These are phyloP conservation scores for Pichia deserticola DNA, from an alignment of 805 yeast species.

Conservation along the genomic window DNA sequence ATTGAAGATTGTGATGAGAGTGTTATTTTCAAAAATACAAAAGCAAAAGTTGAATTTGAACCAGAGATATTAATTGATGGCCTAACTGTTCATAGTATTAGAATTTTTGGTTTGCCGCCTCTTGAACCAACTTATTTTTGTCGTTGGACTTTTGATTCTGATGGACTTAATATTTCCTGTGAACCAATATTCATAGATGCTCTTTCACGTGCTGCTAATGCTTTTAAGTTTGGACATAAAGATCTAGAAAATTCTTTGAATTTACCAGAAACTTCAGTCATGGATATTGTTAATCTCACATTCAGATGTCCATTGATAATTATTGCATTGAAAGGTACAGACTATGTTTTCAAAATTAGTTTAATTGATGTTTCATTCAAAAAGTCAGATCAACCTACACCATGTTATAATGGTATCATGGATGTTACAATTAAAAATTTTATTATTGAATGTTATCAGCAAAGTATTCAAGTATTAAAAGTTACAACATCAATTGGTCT, in stretches of 20 bases:
- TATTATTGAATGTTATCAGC: constrained; percentile 17
- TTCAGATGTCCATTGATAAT: constrained; percentile 44
- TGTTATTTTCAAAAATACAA: constrained; percentile 22
- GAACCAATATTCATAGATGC: constrained; percentile 38
- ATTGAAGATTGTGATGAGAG: constrained; percentile 20
- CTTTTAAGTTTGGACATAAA: constrained; percentile 53
- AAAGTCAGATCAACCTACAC: constrained; percentile 65
- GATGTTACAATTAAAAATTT: constrained; percentile 46
- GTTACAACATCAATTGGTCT: constrained; percentile 51
- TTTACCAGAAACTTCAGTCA: constrained; percentile 44
- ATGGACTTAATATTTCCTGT: constrained; percentile 48
- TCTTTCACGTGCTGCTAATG: constrained; percentile 34
- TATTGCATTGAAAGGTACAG: constrained; percentile 34
- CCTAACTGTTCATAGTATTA: constrained; percentile 68
- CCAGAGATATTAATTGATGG: constrained; percentile 53
- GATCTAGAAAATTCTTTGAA: constrained; percentile 74
- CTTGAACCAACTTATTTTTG: constrained; percentile 81
- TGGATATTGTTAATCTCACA: constrained; percentile 63
- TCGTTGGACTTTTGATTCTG: constrained; percentile 80
- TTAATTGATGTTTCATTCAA: constrained; percentile 30
- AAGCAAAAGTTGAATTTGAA: constrained; percentile 10
- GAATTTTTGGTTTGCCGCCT: constrained; percentile 92
- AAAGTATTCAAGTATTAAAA: constrained; percentile 27
- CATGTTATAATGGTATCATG: constrained; percentile 49
- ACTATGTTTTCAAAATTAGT: constrained; percentile 18